Evolutionary conservation across 208 protist genomes (phyloP), one percentile per base, ranked within the genome.

Genomic region (Balamuthia mandrillaris): DNA sequence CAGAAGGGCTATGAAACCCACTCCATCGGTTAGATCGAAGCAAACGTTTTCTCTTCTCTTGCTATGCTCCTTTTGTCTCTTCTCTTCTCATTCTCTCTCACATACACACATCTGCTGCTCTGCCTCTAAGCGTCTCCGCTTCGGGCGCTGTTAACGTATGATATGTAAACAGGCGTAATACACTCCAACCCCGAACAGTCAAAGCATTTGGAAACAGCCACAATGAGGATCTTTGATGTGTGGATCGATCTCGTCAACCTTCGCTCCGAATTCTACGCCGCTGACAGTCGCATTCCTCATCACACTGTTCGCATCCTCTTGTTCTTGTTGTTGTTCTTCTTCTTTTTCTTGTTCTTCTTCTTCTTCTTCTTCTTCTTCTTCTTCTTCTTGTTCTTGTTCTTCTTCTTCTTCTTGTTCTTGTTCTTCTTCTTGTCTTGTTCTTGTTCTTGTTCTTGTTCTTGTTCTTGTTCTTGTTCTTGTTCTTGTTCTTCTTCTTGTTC

Each of bases 191-290:
- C 98, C 2, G 96, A 96, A 29, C 90, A 99, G 84, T 98, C 96
- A 0, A 99, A 99, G 91, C 97, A 99, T 89, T 95, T 99, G 39
- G 97, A 99, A 75, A 99, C 97, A 21, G 97, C 97, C 12, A 97
- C 95, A 2, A 91, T 97, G 6, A 93, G 92, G 24, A 90, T 99
- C 12, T 74, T 74, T 47, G 63, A 74, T 31, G 63, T 74, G 39
- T 74, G 63, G 63, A 33, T 74, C 5, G 63, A 74, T 41, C 49
- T 74, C 49, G 63, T 74, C 63, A 74, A 74, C 39, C 63, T 74
- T n/a, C 5, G 63, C 2, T 33, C 42, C 39, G 63, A 74, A 27
- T 51, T 33, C 37, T 74, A 74, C 18, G 42, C 63, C 6, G 63
- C 42, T 10, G 39, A 74, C 63, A 51, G 39, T 4, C 63, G 63